Base-by-base conservation (phyloP, 345 rosid genomes). In the Populus alba region DNA sequence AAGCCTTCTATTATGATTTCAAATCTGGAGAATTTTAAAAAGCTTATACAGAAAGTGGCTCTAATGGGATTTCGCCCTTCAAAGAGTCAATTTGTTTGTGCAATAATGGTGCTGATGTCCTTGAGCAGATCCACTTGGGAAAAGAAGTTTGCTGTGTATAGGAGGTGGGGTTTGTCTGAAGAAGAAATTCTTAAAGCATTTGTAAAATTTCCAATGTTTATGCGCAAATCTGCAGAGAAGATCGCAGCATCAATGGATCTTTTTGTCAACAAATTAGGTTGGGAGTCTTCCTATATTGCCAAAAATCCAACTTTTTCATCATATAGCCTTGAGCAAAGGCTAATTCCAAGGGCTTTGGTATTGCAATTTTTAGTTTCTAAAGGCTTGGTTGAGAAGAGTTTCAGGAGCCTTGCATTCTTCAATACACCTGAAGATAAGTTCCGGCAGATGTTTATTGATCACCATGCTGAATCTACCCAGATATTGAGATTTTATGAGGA, bases 11-110 rank as follows among this genome's bases (percentile, higher is more conserved):
- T 2, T 6, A 65, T 74, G 29, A 2, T 3, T 10, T 4, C 6
- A 5, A 11, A 27, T 8, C 13, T 27, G 8, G 41, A 63, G 20
- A 74, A 27, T 6, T 74, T 43, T 13, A 10, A 11, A 43, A 74
- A 65, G 41, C 73, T 53, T 10, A 73, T 87, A 29, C 61, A 73
- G 13, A 81, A 80, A 72, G 89, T 84, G 22, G 68, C 37, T 61
- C 77, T 80, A 69, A 89, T 85, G 87, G 94, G 91, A 11, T 86
- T 87, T 39, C 68, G 82, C 33, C 87, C 91, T 3, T 75, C 38
- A 61, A 86, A 85, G 43, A n/a, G 77, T 9, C 81, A 74, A 5
- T 89, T 89, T 68, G 83, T 86, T 47, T 3, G 71, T 29, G 94
- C 94, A 1, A 71, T 90, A 0, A 81, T 43, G 7, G 83, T 86